Evolutionary conservation across 1,139 yeast genomes (phyloP), one percentile per base, ranked within the genome.

Genomic region (Lodderomyces theae): DNA sequence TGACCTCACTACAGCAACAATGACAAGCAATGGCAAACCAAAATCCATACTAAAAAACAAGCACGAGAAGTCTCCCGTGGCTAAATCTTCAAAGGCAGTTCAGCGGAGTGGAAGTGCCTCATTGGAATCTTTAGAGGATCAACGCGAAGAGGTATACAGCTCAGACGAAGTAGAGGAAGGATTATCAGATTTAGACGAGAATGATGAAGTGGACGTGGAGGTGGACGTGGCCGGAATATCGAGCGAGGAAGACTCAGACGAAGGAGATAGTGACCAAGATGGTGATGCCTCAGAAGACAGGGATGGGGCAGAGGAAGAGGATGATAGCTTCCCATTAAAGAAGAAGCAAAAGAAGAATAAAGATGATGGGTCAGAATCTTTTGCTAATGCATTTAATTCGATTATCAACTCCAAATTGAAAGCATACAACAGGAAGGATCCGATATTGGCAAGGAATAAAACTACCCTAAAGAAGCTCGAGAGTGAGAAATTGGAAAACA

Each of bases 401-500:
- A 86, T 92, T 54, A 67, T 92, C 40, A 86, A 86, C 7, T 87
- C 97, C 2, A 84, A 81, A 56, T 72, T 92, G 52, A 92, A 92
- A 59, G 94, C 96, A 0, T 85, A 89, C 54, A 88, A 86, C 56
- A 75, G 97, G 57, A 76, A 77, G 36, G 95, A 89, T 56, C 98
- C 98, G 2, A 88, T 92, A 43, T 73, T 92, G 62, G 90, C 90
- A 12, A 80, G 94, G 66, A 77, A 78, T 40, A 85, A 89, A 53
- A 75, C 76, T 44, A 69, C 80, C 0, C 63, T 86, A 41, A 83
- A 83, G 62, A 82, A 86, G 49, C 72, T 86, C 40, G 97, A 89
- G 50, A 77, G 82, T 17, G 88, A 87, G 41, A 86, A 85, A 58
- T 66, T 92, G 37, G 97, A 92, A 52, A 77, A 79, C 45, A 86